phyloP scores from a whole-genome alignment of 1,139 yeast genomes.

The Taiozyma onychis region DNA sequence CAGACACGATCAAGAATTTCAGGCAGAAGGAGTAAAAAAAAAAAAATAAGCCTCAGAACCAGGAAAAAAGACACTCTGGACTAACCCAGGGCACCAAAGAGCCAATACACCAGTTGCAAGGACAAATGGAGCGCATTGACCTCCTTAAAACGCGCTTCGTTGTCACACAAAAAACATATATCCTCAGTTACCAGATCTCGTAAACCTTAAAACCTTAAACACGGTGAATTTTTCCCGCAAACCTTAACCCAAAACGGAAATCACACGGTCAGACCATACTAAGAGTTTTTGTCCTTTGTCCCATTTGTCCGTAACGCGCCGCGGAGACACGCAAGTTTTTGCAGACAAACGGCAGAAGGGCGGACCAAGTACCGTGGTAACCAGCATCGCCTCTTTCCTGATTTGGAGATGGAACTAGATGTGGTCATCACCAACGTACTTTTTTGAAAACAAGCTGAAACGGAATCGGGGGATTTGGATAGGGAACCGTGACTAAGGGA shows the following conservation, averaged over 20 bases:
- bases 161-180: not conserved
- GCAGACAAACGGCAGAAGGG: not conserved
- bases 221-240: not conserved
- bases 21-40: not conserved
- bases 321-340: not conserved
- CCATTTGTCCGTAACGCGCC: not conserved
- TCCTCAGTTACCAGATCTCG: not conserved
- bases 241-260: not conserved
- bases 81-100: not conserved
- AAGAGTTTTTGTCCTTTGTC: not conserved
- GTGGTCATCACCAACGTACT: not conserved
- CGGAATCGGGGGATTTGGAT: not conserved
- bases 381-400: not conserved
- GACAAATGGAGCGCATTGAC: not conserved
- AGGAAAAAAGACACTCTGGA: not conserved
- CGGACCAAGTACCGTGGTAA: not conserved
- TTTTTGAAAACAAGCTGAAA: not conserved
- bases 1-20: not conserved
- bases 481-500: not conserved
- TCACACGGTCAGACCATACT: not conserved
- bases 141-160: not conserved
- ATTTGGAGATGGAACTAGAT: not conserved
- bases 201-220: not conserved
- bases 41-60: not conserved
- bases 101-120: not conserved